Percentiles rank a stretch among this genome's conserved stretches.
These are phyloP conservation scores for Sanguinoderma infundibulare DNA, from an alignment of 1,284 basidiomycete species.

Conservation along the genomic window DNA sequence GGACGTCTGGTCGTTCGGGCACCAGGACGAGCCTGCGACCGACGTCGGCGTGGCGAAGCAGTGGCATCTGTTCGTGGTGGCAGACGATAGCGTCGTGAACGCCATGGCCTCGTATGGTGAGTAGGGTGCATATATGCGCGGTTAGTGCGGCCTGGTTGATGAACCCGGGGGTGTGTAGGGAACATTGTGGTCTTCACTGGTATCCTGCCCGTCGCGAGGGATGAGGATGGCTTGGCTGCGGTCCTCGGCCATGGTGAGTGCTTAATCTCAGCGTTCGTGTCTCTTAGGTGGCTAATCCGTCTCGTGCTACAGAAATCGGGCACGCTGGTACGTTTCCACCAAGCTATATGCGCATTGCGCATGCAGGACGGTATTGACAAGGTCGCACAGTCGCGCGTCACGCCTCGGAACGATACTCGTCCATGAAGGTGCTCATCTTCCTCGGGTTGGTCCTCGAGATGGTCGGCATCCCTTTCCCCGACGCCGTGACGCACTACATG, in stretches of 20 bases:
- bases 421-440: slow-evolving; percentile 56
- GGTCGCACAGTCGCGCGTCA: slow-evolving; percentile 72
- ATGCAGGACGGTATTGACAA: background rate
- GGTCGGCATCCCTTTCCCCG: slow-evolving; percentile 54
- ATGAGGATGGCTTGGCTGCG: slow-evolving; percentile 86
- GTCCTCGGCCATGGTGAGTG: slow-evolving; percentile 85
- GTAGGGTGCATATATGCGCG: slow-evolving; percentile 20
- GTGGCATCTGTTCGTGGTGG: slow-evolving; percentile 84
- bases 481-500: slow-evolving; percentile 55
- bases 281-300: background rate
- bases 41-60: slow-evolving; percentile 42
- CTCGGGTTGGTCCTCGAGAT: slow-evolving; percentile 55
- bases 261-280: background rate
- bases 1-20: slow-evolving; percentile 24
- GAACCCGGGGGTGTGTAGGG: slow-evolving; percentile 43
- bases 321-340: slow-evolving; percentile 63
- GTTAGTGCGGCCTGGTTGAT: no score
- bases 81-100: slow-evolving; percentile 77
- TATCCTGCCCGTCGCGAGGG: slow-evolving; percentile 79
- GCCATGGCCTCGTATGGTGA: slow-evolving; percentile 80
- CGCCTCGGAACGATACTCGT: slow-evolving; percentile 70
- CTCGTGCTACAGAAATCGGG: slow-evolving; percentile 69
- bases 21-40: slow-evolving; percentile 21
- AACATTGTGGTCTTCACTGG: slow-evolving; percentile 91
- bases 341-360: background rate